A percentile compares a stretch with the other conserved stretches of the same genome.
These are phyloP conservation scores for Podaxis rugospora DNA, from an alignment of 768 basidiomycete species.

Conservation along the genomic window DNA sequence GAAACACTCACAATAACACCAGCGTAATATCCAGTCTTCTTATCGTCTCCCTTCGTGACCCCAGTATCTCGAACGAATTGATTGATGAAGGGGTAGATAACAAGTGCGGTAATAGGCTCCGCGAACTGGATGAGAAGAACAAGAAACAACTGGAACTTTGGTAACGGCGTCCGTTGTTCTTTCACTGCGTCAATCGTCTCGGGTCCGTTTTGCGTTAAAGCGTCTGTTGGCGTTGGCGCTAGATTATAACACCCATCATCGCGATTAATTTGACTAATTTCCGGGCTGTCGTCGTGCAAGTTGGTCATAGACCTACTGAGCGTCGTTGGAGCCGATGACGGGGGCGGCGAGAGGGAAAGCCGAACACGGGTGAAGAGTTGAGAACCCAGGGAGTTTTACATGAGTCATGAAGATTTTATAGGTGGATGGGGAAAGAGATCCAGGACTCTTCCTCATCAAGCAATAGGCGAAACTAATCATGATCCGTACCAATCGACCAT, in stretches of 20 bases:
- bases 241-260: not conserved
- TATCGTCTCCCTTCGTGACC: conserved; percentile 39
- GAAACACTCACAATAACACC: conserved; percentile 35
- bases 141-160: conserved; percentile 34
- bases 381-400: not conserved
- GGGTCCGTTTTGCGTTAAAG: not conserved
- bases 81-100: conserved; percentile 44
- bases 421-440: not conserved
- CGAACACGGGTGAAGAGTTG: not conserved
- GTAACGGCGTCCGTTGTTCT: conserved; percentile 31
- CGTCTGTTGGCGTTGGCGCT: not conserved
- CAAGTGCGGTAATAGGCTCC: conserved; percentile 39
- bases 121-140: conserved; percentile 35
- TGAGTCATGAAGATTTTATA: not conserved
- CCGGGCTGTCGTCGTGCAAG: not conserved
- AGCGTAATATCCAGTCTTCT: conserved; percentile 43
- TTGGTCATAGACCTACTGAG: not conserved
- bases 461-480: not conserved
- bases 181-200: not conserved
- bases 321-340: not conserved
- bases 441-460: not conserved
- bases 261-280: not conserved
- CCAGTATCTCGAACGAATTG: conserved; percentile 42
- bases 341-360: no score
- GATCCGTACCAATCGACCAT: not conserved